phyloP scores from a whole-genome alignment of 1,284 basidiomycete genomes.

The Trametes pubescens region DNA sequence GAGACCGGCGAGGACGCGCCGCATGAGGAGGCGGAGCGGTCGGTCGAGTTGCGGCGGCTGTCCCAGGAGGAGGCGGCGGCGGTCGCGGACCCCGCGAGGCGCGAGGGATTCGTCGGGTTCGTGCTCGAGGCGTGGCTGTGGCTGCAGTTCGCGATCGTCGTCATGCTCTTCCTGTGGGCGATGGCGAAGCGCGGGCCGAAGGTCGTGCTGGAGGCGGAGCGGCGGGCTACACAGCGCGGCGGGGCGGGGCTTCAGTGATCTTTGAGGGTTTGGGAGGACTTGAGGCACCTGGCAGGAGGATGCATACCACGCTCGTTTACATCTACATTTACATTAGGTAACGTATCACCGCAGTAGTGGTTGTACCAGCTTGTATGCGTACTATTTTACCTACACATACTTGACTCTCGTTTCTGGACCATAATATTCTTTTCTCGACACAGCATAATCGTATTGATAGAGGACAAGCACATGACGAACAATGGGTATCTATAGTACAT shows the following conservation, averaged over 20 bases:
- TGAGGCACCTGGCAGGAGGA: no score
- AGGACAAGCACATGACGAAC: no score
- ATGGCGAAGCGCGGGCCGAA: slow-evolving; percentile 81
- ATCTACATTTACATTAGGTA: no score
- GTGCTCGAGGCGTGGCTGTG: slow-evolving; percentile 80
- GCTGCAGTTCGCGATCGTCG: slow-evolving; percentile 77
- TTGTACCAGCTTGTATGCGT: no score
- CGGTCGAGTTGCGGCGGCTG: slow-evolving; percentile 22
- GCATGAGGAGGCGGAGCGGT: slow-evolving; percentile 21
- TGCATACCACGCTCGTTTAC: no score
- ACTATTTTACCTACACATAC: no score
- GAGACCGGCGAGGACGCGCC: slow-evolving; percentile 16
- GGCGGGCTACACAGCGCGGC: slow-evolving; percentile 26
- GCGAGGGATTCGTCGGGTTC: slow-evolving; percentile 54
- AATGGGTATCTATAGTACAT: no score
- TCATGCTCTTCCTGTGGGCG: slow-evolving; percentile 77
- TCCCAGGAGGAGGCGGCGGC: slow-evolving; percentile 18
- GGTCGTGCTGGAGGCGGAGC: slow-evolving; percentile 65
- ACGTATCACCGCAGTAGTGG: no score
- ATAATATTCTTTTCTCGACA: no score
- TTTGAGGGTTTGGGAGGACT: no score
- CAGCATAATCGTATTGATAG: no score
- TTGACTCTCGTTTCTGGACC: no score
- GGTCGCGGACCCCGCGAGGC: slow-evolving; percentile 35
- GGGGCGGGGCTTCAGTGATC: neutral